These are phyloP conservation scores for Vitis hybrid DNA, from an alignment of 177 flowering plant genomes.

Conservation along the genomic window DNA sequence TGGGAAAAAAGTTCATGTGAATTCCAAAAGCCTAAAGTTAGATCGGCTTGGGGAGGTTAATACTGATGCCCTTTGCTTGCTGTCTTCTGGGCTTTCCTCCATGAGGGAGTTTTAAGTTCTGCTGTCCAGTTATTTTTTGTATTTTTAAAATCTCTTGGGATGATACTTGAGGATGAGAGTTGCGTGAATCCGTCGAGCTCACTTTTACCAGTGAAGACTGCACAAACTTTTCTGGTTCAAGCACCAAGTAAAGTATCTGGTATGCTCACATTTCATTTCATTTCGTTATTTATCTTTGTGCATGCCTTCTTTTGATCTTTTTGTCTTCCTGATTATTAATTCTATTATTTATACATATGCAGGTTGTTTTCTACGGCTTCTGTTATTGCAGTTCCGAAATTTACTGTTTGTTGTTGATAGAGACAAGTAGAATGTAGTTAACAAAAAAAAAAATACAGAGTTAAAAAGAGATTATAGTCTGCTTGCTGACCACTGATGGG, in stretches of 20 bases:
- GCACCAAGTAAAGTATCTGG: constrained; percentile 12
- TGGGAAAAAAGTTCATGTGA: not conserved
- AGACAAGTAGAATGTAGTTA: constrained; percentile 6
- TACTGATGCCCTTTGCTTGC: not conserved
- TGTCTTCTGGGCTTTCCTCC: not conserved
- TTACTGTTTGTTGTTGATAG: constrained; percentile 10
- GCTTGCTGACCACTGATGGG: not conserved
- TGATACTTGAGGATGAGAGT: constrained; percentile 12
- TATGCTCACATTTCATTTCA: constrained; percentile 1
- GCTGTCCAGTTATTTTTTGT: not conserved
- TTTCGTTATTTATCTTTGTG: not conserved
- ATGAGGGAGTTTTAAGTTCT: not conserved
- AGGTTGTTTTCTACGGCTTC: constrained; percentile 13
- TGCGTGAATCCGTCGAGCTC: not conserved
- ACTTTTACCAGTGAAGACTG: constrained; percentile 3
- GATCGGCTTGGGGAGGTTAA: not conserved
- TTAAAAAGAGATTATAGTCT: not conserved
- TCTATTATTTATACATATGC: constrained; percentile 6
- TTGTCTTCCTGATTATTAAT: not conserved
- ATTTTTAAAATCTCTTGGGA: constrained; percentile 2
- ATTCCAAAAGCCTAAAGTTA: not conserved
- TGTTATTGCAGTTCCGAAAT: constrained; percentile 1
- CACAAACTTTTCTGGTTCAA: not conserved
- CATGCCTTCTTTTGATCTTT: not conserved
- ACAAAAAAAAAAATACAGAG: not conserved